Base-by-base conservation (phyloP, 2,329 filamentous ascomycete species). In the Sporothrix phasma region DNA sequence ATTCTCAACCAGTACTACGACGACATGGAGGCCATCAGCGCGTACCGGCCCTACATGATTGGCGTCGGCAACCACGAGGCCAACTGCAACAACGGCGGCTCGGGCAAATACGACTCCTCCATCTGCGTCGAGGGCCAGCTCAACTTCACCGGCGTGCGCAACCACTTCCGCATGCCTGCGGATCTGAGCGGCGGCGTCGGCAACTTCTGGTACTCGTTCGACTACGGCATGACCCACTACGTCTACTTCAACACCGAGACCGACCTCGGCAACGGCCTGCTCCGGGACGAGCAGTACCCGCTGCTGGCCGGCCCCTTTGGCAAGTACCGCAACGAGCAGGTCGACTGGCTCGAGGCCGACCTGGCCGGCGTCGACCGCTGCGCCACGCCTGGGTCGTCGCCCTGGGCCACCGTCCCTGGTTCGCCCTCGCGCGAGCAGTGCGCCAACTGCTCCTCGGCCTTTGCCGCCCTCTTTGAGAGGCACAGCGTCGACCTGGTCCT, bases 1-100 rank as follows among this genome's bases (percentile, higher is more conserved):
- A 81, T 80, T 66, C 80, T 78, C 76, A 78, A 81, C 70, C 72
- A 80, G 5, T 81, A 78, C 76, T 79, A 81, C 69, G 64, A 81
- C 68, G 79, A 78, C 76, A 74, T 80, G 69, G 74, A 72, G 67
- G 68, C 70, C 7, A 70, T 81, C 62, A 76, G 75, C 6, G 72
- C 67, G 37, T 77, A 75, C 69, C 71, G 78, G 5, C 78, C 79
- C 0, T 79, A 81, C 72, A 80, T 81, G 78, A 75, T 78, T 22
- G 67, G 78, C 1, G 51, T 46, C 13, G 64, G 80, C 11, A 82
- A 82, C 70, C 80, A 82, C 65, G 78, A 80, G 68, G 76, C 77
- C 1, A 69, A 77, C 5, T 80, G 79, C 67, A 75, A 75, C 47
- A 79, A 80, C 79, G 80, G 64, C 69, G 81, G 64, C 75, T 80